A percentile compares a stretch with the other conserved stretches of the same genome.
Conservation (phyloP, 768 basidiomycete species). For the Panus rudis region DNA sequence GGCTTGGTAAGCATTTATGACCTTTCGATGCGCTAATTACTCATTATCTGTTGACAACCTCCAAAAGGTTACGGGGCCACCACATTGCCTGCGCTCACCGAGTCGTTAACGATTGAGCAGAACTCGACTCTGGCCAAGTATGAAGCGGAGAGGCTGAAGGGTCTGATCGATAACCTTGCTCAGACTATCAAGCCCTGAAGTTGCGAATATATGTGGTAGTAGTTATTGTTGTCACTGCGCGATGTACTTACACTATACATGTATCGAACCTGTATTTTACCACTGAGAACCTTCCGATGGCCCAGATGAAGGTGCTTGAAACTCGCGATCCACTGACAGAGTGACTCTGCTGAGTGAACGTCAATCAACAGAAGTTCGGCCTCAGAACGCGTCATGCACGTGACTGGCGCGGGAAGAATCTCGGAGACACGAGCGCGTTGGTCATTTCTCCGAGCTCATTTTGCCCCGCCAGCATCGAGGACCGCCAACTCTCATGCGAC, state of each 20-base stretch:
- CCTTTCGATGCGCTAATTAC: not conserved
- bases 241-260: not conserved
- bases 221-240: not conserved
- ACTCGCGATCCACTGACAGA: not conserved
- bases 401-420: not conserved
- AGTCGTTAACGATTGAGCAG: conserved; percentile 65
- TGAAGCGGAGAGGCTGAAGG: conserved; percentile 51
- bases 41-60: not conserved
- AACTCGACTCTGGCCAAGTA: conserved; percentile 51
- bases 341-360: not conserved
- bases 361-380: conserved; percentile 6
- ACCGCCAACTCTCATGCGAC: not conserved
- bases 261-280: not conserved
- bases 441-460: not conserved
- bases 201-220: not conserved
- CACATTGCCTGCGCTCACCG: conserved; percentile 73
- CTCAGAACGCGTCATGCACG: not conserved
- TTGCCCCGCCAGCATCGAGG: conserved; percentile 10
- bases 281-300: too few species aligned
- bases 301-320: too few species aligned
- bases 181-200: conserved; percentile 6
- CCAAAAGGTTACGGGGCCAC: conserved; percentile 87
- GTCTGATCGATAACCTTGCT: conserved; percentile 35
- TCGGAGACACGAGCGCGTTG: not conserved
- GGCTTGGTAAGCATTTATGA: conserved; percentile 50